phyloP scores from a whole-genome alignment of 2,329 filamentous ascomycete genomes.

The Ploettnerulaceae sp. region DNA sequence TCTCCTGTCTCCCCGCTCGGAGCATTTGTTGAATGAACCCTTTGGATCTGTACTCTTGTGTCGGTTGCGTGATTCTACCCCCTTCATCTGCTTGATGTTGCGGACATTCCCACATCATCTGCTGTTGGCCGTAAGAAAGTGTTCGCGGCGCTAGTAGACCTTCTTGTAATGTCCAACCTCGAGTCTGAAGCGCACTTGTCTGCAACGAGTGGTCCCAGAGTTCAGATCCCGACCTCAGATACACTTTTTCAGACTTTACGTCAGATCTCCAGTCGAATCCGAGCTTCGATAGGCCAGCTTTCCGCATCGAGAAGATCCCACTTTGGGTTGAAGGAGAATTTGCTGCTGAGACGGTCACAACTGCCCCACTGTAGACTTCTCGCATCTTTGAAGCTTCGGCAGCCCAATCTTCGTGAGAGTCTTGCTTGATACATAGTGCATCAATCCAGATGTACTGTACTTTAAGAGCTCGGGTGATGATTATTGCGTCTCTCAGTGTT shows the following conservation, averaged over 20 bases:
- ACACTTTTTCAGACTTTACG: constrained; percentile 6
- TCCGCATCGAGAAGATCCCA: constrained; percentile 17
- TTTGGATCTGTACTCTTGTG: constrained; percentile 19
- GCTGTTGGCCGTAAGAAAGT: constrained; percentile 19
- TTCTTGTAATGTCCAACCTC: constrained; percentile 23
- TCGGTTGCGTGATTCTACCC: constrained; percentile 15
- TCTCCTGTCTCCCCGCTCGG: not conserved
- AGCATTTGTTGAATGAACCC: constrained; percentile 20
- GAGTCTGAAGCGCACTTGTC: constrained; percentile 13
- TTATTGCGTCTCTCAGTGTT: constrained; percentile 16
- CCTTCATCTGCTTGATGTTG: constrained; percentile 20
- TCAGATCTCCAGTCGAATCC: constrained; percentile 11
- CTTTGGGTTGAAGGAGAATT: constrained; percentile 18
- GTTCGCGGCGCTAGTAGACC: constrained; percentile 19
- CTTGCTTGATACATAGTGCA: constrained; percentile 23
- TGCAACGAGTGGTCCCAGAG: constrained; percentile 20
- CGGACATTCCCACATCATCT: constrained; percentile 24
- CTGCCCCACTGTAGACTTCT: constrained; percentile 19
- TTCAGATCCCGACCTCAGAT: constrained; percentile 18
- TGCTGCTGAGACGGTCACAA: constrained; percentile 17
- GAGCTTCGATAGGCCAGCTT: constrained; percentile 2
- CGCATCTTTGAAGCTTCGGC: constrained; percentile 20
- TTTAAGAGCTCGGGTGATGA: constrained; percentile 16
- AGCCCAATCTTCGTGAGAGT: constrained; percentile 20
- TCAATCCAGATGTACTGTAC: constrained; percentile 23